Conservation (phyloP, 2,329 filamentous ascomycete genomes). For the Arthrobotrys megalospora region DNA sequence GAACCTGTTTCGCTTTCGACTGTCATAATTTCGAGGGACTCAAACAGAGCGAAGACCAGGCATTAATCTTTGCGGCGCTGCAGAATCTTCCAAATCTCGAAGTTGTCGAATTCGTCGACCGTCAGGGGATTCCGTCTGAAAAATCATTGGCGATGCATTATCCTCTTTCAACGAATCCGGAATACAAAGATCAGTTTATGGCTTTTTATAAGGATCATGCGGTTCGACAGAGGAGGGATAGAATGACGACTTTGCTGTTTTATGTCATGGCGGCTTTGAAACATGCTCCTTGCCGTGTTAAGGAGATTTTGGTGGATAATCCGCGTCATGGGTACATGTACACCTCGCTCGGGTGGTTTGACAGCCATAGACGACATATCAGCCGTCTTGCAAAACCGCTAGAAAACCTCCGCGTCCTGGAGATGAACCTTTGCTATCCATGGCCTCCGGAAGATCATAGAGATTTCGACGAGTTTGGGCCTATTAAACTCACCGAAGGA, state of each 20-base stretch:
- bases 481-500: constrained; percentile 15
- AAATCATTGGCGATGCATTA: constrained; percentile 47
- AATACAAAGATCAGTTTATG: constrained; percentile 44
- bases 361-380: constrained; percentile 28
- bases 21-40: constrained; percentile 43
- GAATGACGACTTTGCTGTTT: constrained; percentile 34
- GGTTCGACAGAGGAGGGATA: constrained; percentile 33
- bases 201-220: constrained; percentile 45
- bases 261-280: constrained; percentile 48
- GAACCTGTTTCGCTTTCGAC: constrained; percentile 28
- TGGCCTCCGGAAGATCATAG: constrained; percentile 17
- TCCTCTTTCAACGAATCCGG: constrained; percentile 14
- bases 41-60: constrained; percentile 55
- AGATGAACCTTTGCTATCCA: constrained; percentile 48
- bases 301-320: constrained; percentile 39
- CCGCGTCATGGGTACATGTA: constrained; percentile 40
- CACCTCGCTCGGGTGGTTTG: constrained; percentile 36
- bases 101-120: constrained; percentile 50
- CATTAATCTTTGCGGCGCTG: constrained; percentile 43
- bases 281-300: constrained; percentile 44
- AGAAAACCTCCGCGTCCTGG: constrained; percentile 34
- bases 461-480: constrained; percentile 19
- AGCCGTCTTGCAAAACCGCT: constrained; percentile 26
- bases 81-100: constrained; percentile 56
- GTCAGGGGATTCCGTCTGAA: constrained; percentile 18